Base-by-base conservation (phyloP, 2,329 filamentous ascomycete species). In the Chalaropsis thielavioides region DNA sequence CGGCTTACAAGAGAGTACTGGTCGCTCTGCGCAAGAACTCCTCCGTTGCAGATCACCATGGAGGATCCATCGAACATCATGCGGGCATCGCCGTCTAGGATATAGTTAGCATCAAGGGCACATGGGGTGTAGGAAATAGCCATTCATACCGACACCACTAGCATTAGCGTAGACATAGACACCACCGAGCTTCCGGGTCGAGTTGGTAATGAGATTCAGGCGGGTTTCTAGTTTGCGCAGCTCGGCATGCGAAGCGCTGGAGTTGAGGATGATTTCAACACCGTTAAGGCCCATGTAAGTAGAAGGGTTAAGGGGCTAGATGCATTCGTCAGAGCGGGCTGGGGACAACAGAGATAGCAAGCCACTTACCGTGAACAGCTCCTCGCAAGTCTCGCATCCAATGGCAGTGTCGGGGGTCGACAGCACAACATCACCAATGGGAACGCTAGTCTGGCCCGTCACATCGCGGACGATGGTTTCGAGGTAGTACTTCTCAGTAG, bases 281-380 rank as follows among this genome's bases (percentile, higher is more conserved):
- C 89, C 89, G 69, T 85, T 80, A 1, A 90, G 76, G n/a, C 81
- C 81, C 76, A 85, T 84, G 10, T 77, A 75, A 40, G 80, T 80
- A 68, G 84, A 81, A 3, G 83, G 72, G 41, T 70, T 72, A 0
- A 69, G 67, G 8, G 72, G 71, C 3, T 67, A 13, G 35, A 27
- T 15, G 2, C 5, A 19, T 38, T 31, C 24, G 27, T 38, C 27
- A 31, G 40, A 22, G 40, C 27, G 40, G 7, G 3, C 24, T 27
- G 3, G 17, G 2, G 15, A 8, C 54, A 1, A 17, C 17, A 19
- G 5, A 2, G 22, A 27, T 60, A 17, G 10, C 46, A 43, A 40
- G 15, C 51, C 3, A 62, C 65, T 62, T 41, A 67, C 65, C 38
- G 70, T 70, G 66, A 72, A 72, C 3, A 73, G 68, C 67, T 76